These are phyloP conservation scores for maize (Zea mays) DNA, from an alignment of 176 grass and related monocot species.

Conservation along the genomic window Zm-B73-REFERENCE-NAM-5.0 NC_050098.1:191523001-191523500, in stretches of 20 bases:
- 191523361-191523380: not conserved
- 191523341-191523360: constrained; percentile 6
- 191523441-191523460: not conserved
- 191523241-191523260: constrained; percentile 82
- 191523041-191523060: constrained; percentile 79
- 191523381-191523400: not conserved
- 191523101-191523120: constrained; percentile 69
- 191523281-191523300: constrained; percentile 49
- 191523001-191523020: constrained; percentile 63
- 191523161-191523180: constrained; percentile 60
- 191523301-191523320: constrained; percentile 34
- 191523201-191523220: constrained; percentile 98
- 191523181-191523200: constrained; percentile 90
- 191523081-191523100: constrained; percentile 50
- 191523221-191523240: constrained; percentile 98
- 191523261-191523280: constrained; percentile 61
- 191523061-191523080: constrained; percentile 89
- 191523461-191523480: constrained; percentile 18
- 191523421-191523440: not conserved
- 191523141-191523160: constrained; percentile 70
- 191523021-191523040: constrained; percentile 95
- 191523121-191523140: constrained; percentile 68
- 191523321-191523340: not conserved
- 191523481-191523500: not conserved
- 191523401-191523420: not conserved